phyloP scores from a whole-genome alignment of 441 rosid genomes.

The Populus trichocarpa region DNA sequence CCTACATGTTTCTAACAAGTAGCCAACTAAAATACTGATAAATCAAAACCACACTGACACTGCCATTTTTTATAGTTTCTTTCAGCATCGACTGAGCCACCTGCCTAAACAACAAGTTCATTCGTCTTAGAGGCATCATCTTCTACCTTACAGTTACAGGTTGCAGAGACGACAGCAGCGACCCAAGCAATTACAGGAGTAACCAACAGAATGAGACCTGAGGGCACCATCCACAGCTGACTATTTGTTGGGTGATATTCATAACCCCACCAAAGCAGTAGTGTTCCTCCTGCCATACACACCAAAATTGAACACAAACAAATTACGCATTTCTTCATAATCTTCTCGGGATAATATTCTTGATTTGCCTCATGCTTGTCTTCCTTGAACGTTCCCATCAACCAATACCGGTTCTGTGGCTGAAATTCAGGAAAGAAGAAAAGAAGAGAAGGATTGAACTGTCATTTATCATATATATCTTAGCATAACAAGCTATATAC shows the following conservation, averaged over 20 bases:
- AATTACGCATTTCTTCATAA: slow-evolving; percentile 15
- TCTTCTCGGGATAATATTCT: neutral
- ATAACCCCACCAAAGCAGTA: slow-evolving; percentile 51
- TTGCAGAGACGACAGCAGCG: slow-evolving; percentile 41
- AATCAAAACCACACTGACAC: slow-evolving; percentile 6
- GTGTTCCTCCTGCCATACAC: slow-evolving; percentile 45
- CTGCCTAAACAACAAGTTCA: neutral
- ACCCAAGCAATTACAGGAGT: slow-evolving; percentile 54
- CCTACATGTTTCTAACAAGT: neutral
- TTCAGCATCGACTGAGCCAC: slow-evolving; percentile 15
- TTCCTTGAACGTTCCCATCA: slow-evolving; percentile 22
- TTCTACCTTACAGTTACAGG: slow-evolving; percentile 23
- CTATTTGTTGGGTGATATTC: slow-evolving; percentile 43
- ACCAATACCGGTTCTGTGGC: slow-evolving; percentile 1
- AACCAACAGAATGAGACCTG: slow-evolving; percentile 50
- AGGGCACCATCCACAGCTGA: slow-evolving; percentile 84
- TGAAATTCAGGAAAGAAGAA: slow-evolving; percentile 1
- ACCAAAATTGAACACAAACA: slow-evolving; percentile 38
- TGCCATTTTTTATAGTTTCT: neutral
- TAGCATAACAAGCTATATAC: neutral
- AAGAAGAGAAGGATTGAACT: too few species aligned
- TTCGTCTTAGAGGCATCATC: neutral
- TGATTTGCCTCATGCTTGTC: neutral
- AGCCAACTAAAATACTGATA: neutral
- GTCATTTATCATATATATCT: neutral